Conservation (phyloP, 352 stramenopile genomes). For the Peronospora destructor region DNA sequence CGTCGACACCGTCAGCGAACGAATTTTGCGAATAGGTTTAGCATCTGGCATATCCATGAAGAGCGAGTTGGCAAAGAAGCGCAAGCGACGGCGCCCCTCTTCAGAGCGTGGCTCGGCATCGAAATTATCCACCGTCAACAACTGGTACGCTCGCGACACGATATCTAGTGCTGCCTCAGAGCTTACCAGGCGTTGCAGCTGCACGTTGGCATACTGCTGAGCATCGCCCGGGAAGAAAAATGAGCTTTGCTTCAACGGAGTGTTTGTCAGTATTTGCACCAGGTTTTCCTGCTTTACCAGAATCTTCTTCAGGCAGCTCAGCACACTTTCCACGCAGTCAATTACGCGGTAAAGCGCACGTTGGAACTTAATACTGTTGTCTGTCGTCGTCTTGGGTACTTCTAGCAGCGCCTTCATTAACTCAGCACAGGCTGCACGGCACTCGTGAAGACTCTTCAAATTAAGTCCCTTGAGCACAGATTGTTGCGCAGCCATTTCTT, state of each 20-base stretch:
- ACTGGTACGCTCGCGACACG: conserved; percentile 74
- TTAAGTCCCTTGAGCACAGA: conserved; percentile 79
- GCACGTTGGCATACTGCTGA: conserved; percentile 75
- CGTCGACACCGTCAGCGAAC: conserved; percentile 76
- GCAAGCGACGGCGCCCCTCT: conserved; percentile 75
- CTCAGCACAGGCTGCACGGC: conserved; percentile 53
- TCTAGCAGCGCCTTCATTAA: conserved; percentile 84
- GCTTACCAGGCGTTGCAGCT: conserved; percentile 76
- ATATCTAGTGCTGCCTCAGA: conserved; percentile 79
- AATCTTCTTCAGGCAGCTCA: conserved; percentile 83
- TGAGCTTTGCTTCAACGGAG: conserved; percentile 77
- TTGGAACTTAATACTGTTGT: conserved; percentile 86
- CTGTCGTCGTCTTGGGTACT: conserved; percentile 63
- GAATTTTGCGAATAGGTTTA: conserved; percentile 81
- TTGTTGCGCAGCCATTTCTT: conserved; percentile 72
- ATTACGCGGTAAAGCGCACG: conserved; percentile 79
- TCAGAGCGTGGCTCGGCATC: conserved; percentile 82
- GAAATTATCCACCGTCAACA: conserved; percentile 87
- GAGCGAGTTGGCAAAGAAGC: conserved; percentile 84
- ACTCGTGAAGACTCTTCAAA: conserved; percentile 70
- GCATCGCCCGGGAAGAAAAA: conserved; percentile 85
- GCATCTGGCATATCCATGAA: conserved; percentile 88
- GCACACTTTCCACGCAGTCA: conserved; percentile 70
- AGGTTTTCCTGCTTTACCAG: conserved; percentile 80
- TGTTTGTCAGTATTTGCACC: conserved; percentile 81